These are phyloP conservation scores for Sphaceloma murrayae DNA, from an alignment of 2,329 filamentous ascomycete genomes.

Conservation along the genomic window DNA sequence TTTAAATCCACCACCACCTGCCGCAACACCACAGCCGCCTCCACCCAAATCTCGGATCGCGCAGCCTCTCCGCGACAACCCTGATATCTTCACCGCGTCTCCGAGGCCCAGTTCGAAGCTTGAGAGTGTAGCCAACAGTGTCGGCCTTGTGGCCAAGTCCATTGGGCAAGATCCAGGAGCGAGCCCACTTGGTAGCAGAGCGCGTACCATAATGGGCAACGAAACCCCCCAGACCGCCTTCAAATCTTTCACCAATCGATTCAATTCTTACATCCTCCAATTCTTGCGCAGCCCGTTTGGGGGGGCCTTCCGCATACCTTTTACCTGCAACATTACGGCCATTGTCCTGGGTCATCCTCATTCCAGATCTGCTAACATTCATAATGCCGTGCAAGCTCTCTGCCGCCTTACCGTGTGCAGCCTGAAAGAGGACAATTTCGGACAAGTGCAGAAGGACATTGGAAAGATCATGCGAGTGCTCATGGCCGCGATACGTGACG, in stretches of 20 bases:
- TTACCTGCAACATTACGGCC: constrained; percentile 53
- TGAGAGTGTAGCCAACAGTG: constrained; percentile 32
- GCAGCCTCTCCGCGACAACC: constrained; percentile 37
- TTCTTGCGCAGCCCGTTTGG: constrained; percentile 49
- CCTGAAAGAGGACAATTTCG: constrained; percentile 70
- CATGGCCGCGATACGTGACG: constrained; percentile 55
- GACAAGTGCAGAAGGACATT: constrained; percentile 77
- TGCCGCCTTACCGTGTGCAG: constrained; percentile 57
- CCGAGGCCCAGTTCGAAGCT: constrained; percentile 28
- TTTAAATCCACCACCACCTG: constrained; percentile 19
- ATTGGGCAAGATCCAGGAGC: constrained; percentile 39
- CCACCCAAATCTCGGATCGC: constrained; percentile 14
- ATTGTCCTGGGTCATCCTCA: constrained; percentile 66
- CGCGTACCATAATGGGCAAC: constrained; percentile 27
- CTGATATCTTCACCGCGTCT: constrained; percentile 35
- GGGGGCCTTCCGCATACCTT: constrained; percentile 59
- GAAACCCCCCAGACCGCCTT: constrained; percentile 32
- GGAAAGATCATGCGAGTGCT: constrained; percentile 63
- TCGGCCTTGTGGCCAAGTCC: constrained; percentile 39
- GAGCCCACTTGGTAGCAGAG: constrained; percentile 30
- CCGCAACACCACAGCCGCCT: neutral
- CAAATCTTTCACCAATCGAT: constrained; percentile 42
- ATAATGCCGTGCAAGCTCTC: constrained; percentile 61
- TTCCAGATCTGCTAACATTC: constrained; percentile 56
- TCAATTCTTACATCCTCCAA: constrained; percentile 35